A percentile compares a stretch with the other conserved stretches of the same genome.
These are phyloP conservation scores for Scedosporium apiospermum DNA, from an alignment of 2,329 filamentous ascomycete genomes.

Conservation along the genomic window DNA sequence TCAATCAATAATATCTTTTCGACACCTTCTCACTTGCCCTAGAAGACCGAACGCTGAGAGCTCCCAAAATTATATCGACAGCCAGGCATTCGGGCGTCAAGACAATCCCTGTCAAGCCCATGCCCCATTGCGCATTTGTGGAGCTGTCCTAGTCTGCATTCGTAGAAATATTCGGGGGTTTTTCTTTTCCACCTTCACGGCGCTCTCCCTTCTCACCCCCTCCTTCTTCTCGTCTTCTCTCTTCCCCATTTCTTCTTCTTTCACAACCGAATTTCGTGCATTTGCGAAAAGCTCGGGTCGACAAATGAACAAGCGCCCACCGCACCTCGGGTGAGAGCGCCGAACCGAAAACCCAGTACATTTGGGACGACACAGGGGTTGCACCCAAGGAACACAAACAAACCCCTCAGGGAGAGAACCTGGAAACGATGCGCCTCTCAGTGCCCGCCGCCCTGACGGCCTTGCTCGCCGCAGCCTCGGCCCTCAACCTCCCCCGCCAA, in stretches of 20 bases:
- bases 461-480: background rate
- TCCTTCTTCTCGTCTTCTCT: background rate
- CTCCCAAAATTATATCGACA: too few species aligned
- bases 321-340: too few species aligned
- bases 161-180: background rate
- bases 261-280: background rate
- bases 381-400: background rate
- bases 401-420: background rate
- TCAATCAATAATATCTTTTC: too few species aligned
- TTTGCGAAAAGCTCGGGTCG: background rate
- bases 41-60: too few species aligned
- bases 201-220: background rate
- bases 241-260: background rate
- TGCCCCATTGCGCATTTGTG: background rate
- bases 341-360: background rate
- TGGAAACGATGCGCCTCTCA: background rate
- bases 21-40: too few species aligned
- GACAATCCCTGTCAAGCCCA: background rate
- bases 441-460: background rate
- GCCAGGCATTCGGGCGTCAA: background rate
- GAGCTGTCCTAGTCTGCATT: background rate
- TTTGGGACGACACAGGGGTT: too few species aligned
- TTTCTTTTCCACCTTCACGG: background rate
- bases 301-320: background rate
- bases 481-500: constrained; percentile 1